These are phyloP conservation scores for Nitzschia sp. DNA, from an alignment of 108 stramenopile species.

Conservation along the genomic window DNA sequence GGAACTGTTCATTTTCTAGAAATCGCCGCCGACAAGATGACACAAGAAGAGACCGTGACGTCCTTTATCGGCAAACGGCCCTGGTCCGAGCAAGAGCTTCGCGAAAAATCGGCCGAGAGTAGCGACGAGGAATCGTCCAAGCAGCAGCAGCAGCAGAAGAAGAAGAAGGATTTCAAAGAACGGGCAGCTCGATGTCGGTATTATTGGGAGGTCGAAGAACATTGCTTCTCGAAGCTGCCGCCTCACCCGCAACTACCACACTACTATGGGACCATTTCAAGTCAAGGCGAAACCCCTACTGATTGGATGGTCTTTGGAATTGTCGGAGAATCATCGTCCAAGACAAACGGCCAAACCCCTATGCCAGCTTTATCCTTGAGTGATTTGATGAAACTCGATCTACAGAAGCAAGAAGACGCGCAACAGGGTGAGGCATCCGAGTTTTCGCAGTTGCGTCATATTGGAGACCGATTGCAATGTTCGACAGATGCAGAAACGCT, in stretches of 20 bases:
- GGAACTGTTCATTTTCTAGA: slow-evolving; percentile 63
- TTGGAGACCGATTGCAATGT: slow-evolving; percentile 48
- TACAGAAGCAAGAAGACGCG: slow-evolving; percentile 9
- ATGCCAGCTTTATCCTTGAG: slow-evolving; percentile 48
- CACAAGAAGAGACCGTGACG: slow-evolving; percentile 26
- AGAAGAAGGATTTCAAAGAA: slow-evolving; percentile 33
- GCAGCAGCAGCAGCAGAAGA: not conserved
- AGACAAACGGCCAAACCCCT: not conserved
- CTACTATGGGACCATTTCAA: slow-evolving; percentile 6
- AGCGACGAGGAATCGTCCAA: slow-evolving; percentile 8
- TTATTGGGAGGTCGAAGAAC: slow-evolving; percentile 74
- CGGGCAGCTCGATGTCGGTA: slow-evolving; percentile 53
- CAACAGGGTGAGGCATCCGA: not conserved
- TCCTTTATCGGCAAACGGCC: slow-evolving; percentile 69
- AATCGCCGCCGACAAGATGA: slow-evolving; percentile 21
- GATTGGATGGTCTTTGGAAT: slow-evolving; percentile 75
- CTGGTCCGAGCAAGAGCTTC: slow-evolving; percentile 61
- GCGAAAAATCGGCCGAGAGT: slow-evolving; percentile 14
- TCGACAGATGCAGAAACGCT: slow-evolving; percentile 41
- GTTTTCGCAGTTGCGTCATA: slow-evolving; percentile 35
- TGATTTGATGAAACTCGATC: slow-evolving; percentile 57
- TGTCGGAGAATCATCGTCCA: slow-evolving; percentile 22
- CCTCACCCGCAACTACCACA: slow-evolving; percentile 38
- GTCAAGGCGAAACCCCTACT: not conserved
- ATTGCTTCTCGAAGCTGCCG: slow-evolving; percentile 62